phyloP scores from a whole-genome alignment of 2,329 filamentous ascomycete genomes.

The Penicillium oxalicum region DNA sequence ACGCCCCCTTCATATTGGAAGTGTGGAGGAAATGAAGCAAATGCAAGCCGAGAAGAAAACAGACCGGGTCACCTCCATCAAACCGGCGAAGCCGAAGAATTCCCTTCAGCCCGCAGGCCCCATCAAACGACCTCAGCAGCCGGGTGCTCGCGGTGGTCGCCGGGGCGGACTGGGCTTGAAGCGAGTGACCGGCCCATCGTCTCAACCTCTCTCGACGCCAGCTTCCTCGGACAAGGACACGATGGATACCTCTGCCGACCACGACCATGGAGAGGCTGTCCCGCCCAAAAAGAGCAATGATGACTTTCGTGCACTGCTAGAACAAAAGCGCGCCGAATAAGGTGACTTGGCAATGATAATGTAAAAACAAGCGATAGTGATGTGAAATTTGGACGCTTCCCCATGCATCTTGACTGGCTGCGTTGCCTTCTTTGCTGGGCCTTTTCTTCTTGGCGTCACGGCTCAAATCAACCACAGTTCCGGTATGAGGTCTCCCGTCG shows the following conservation, averaged over 20 bases:
- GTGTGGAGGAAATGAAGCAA: slow-evolving; percentile 47
- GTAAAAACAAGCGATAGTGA: slow-evolving; percentile 13
- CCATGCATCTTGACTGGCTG: slow-evolving; percentile 22
- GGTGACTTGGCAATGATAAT: slow-evolving; percentile 17
- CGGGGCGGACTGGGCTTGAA: slow-evolving; percentile 48
- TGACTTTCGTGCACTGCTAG: slow-evolving; percentile 53
- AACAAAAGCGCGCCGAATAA: slow-evolving; percentile 33
- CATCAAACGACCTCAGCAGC: slow-evolving; percentile 44
- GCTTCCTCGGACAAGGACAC: slow-evolving; percentile 9
- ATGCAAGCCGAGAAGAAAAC: slow-evolving; percentile 38
- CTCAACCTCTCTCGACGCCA: slow-evolving; percentile 4
- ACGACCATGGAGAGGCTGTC: slow-evolving; percentile 25
- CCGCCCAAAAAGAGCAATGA: slow-evolving; percentile 49
- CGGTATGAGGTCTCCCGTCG: slow-evolving; percentile 7
- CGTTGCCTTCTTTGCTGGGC: slow-evolving; percentile 19
- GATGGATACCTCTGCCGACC: slow-evolving; percentile 23
- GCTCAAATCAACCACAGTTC: slow-evolving; percentile 7
- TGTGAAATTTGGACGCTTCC: slow-evolving; percentile 15
- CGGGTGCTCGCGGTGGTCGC: slow-evolving; percentile 37
- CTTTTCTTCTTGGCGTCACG: slow-evolving; percentile 6
- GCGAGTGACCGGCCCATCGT: slow-evolving; percentile 27
- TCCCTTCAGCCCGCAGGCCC: slow-evolving; percentile 28
- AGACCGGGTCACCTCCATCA: slow-evolving; percentile 28
- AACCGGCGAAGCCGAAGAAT: slow-evolving; percentile 36
- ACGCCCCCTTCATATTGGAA: slow-evolving; percentile 44